Percentiles rank a stretch among this genome's conserved stretches.
Evolutionary conservation across 768 basidiomycete genomes (phyloP).

Genomic region (Tricholoma terreum): DNA sequence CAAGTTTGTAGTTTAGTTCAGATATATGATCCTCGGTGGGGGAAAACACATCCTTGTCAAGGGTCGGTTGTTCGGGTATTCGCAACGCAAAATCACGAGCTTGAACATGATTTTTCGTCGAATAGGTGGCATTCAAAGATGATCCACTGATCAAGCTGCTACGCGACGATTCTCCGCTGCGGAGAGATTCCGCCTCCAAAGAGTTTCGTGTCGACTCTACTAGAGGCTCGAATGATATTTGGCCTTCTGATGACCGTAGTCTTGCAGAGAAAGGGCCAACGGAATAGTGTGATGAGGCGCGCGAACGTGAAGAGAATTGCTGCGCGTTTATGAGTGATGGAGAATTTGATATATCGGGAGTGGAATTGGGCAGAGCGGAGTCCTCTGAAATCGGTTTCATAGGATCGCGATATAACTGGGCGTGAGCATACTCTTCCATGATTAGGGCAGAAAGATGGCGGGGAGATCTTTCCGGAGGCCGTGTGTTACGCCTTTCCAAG

Average conservation of each 20-base stretch:
- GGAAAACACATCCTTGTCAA: not conserved
- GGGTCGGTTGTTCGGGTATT: not conserved
- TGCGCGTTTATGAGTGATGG: slow-evolving; percentile 18
- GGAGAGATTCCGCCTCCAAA: slow-evolving; percentile 40
- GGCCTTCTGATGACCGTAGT: slow-evolving; percentile 43
- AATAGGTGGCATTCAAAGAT: slow-evolving; percentile 21
- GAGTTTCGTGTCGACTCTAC: slow-evolving; percentile 47
- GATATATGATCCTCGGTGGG: slow-evolving; percentile 4
- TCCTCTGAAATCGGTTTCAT: slow-evolving; percentile 49
- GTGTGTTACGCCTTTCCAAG: slow-evolving; percentile 43
- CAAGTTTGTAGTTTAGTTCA: not conserved
- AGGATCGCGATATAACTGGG: slow-evolving; percentile 30
- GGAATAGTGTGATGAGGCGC: slow-evolving; percentile 36
- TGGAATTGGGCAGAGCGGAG: slow-evolving; percentile 16
- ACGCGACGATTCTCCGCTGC: slow-evolving; percentile 42
- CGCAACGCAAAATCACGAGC: slow-evolving; percentile 1
- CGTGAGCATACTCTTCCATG: slow-evolving; percentile 60
- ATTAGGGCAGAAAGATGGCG: slow-evolving; percentile 70
- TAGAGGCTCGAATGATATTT: slow-evolving; percentile 56
- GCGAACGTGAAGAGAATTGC: slow-evolving; percentile 22
- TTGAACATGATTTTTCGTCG: not conserved
- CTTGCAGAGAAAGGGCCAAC: slow-evolving; percentile 38
- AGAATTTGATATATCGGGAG: slow-evolving; percentile 18
- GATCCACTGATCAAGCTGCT: slow-evolving; percentile 40
- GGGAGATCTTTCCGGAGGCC: slow-evolving; percentile 35